Base-by-base conservation (phyloP, 169 alveolate genomes). In the Eimeria nieschulzi region DNA sequence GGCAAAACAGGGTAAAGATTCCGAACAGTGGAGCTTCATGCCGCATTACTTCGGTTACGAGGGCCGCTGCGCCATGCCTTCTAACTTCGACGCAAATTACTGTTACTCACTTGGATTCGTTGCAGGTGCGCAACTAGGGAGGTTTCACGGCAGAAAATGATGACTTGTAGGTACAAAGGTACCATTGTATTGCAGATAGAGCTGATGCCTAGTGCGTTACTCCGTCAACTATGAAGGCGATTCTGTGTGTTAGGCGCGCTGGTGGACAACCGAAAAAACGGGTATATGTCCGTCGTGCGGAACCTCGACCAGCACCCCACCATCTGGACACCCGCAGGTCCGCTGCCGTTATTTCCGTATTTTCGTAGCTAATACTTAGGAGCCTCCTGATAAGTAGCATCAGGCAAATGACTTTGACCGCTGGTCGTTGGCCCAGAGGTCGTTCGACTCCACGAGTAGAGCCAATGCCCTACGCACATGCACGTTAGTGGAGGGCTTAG, bases 91-190 rank as follows among this genome's bases (percentile, higher is more conserved):
- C 92, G 95, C 99, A 59, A 96, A 98, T 85, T 99, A 99, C 96
- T 99, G 99, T 95, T 99, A 98, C 94, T 97, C 99, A 9, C 93
- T 99, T 70, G 99, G 99, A 80, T 97, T 96, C 83, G 97, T 96
- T 75, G 99, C 99, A 23, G 98, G 98, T 51, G 95, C 97, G 68
- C 68, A 59, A n/a, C 26, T n/a, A 26, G 19, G 75, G 46, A 66
- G n/a, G 23, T 3, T 12, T 66, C 19, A 21, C 13, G 46, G 26
- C 26, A 9, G 46, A 33, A 33, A 33, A 33, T 0, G 46, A 33
- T 33, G 46, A 33, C 3, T 33, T 33, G 3, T 33, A 3, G 46
- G 46, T 33, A 33, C 46, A 33, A 33, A 33, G 46, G 46, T 33
- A 3, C 46, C 46, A 33, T 33, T 33, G 46, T 33, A 33, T 33